Base-by-base conservation (phyloP, 306 rosid species). In the Rosa multiflora region DNA sequence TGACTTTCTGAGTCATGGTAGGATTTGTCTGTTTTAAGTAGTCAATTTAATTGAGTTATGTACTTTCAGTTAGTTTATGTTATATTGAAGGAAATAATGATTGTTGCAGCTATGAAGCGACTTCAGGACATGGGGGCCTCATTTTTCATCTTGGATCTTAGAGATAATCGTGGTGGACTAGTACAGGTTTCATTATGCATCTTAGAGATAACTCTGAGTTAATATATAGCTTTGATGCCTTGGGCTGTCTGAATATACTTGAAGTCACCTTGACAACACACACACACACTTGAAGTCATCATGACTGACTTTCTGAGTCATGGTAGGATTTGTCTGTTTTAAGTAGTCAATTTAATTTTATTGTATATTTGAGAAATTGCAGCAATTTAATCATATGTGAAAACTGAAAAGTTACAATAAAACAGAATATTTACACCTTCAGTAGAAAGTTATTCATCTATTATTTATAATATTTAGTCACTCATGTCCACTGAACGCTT, bases 121-220 rank as follows among this genome's bases (percentile, higher is more conserved):
- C 97, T 94, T 74, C 90, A 91, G 88, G 93, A 85, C 79, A 89
- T 87, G 94, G 97, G 97, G 49, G 97, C 97, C 46, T 92, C 97
- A 44, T 91, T 80, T 87, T 94, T 94, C 72, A 71, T 94, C 81
- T 84, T 94, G 85, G 99, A 94, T 85, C 97, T 94, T 79, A 88
- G 99, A 88, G 99, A 92, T 86, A 94, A 94, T 83, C 99, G 87
- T 83, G 99, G 99, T 69, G 99, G 99, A 80, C 89, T 94, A 67
- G 99, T 92, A 47, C 99, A 94, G 99, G 99, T 94, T 82, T 61
- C 75, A 70, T 76, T 64, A 64, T 79, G 18, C 48, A 55, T 76
- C 61, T 69, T 67, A 53, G 21, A n/a, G 40, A 58, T 55, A 58
- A 69, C 67, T 73, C 53, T 37, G 35, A 53, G 71, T 11, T 72